phyloP scores from a whole-genome alignment of 2,329 filamentous ascomycete genomes.

The Immersiporthe knoxdaviesiana region DNA sequence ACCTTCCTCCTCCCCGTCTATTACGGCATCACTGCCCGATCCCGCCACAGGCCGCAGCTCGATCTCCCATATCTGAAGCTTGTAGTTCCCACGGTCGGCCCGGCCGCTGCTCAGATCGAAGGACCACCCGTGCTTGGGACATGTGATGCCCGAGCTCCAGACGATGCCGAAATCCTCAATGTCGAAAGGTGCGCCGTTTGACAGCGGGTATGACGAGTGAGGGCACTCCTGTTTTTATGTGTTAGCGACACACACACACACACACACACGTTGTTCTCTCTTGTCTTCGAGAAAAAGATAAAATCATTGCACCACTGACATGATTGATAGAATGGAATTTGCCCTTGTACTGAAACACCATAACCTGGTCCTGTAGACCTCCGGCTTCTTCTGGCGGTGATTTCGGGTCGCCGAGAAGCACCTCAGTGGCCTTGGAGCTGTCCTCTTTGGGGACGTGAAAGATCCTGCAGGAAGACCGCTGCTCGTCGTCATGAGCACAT shows the following conservation, averaged over 20 bases:
- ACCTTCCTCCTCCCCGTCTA: not conserved
- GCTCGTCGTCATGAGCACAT: not conserved
- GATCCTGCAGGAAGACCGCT: slow-evolving; percentile 12
- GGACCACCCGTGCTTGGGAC: slow-evolving; percentile 29
- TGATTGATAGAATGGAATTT: slow-evolving; percentile 28
- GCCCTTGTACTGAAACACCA: slow-evolving; percentile 28
- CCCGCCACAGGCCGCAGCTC: slow-evolving; percentile 21
- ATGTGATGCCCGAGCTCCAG: slow-evolving; percentile 26
- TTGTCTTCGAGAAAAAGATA: not conserved
- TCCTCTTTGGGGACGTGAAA: slow-evolving; percentile 27
- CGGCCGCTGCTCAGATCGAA: slow-evolving; percentile 26
- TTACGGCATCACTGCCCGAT: not conserved
- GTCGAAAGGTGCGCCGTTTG: slow-evolving; percentile 26
- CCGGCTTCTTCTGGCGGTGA: slow-evolving; percentile 18
- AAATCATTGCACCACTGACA: slow-evolving; percentile 9
- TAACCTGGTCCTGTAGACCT: slow-evolving; percentile 25
- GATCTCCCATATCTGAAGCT: slow-evolving; percentile 28
- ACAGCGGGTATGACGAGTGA: slow-evolving; percentile 29
- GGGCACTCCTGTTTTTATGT: slow-evolving; percentile 19
- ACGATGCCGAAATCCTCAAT: slow-evolving; percentile 31
- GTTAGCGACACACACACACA: slow-evolving; percentile 8
- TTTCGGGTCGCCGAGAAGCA: slow-evolving; percentile 16
- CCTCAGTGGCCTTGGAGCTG: slow-evolving; percentile 20
- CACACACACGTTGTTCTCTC: no score
- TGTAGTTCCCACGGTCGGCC: slow-evolving; percentile 26